Base-by-base conservation (phyloP, 352 stramenopile genomes). In the Phytophthora meadii region DNA sequence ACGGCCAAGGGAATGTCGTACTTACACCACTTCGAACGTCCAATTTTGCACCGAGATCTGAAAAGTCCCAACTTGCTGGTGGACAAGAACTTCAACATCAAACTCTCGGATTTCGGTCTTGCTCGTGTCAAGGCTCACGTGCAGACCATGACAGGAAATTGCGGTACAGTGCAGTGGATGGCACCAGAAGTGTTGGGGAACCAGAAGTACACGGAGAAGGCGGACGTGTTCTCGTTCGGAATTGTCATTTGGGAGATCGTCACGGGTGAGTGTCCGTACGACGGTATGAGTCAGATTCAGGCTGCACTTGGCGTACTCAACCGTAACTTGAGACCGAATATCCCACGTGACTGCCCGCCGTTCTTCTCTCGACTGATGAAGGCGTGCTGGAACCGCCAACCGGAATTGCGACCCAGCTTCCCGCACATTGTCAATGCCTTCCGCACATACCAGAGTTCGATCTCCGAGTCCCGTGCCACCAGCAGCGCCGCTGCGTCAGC, bases 171-270 rank as follows among this genome's bases (percentile, higher is more conserved):
- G 1, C 81, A 88, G 58, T 89, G 81, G 81, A 88, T 89, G 78
- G 81, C 78, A 28, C 83, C 81, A 0, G 78, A 94, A 61, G 87
- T 95, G 24, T 74, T 96, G 17, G 89, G 87, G 39, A 91, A 89
- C 37, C 81, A 95, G 39, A 89, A 92, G 69, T 97, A 97, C 76
- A 96, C 88, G 32, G 90, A 97, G 59, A 96, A 97, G 70, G 88
- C 87, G 3, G 89, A 97, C 48, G 89, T 97, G 12, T 97, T 95
- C 60, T 94, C 83, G 44, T 95, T 97, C 52, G 88, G 79, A 8
- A 96, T 97, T 53, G 92, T 97, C 30, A 87, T 97, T 50, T 97
- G 90, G 89, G 89, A 97, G 64, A 94, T 97, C 46, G 89, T 95
- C 50, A 93, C 89, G 9, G 77, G 89, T 12, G 79, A 87, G 52